Conservation (phyloP, 805 yeast species). For the Spencermartinsiella europaea region DNA sequence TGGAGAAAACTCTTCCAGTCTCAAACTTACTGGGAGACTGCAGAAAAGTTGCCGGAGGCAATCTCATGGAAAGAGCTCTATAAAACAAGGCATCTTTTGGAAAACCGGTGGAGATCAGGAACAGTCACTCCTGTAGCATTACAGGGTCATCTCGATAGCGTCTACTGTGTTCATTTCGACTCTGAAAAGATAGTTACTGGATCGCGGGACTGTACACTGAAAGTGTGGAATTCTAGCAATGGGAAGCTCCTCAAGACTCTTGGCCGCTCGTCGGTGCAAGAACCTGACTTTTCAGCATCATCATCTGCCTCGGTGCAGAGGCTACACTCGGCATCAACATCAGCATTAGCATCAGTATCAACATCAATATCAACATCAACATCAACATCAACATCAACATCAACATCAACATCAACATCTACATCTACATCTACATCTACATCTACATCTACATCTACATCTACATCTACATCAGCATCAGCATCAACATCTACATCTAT, state of each 20-base stretch:
- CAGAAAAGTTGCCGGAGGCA: conserved; percentile 12
- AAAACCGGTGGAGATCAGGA: conserved; percentile 26
- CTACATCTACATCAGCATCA: too few species aligned
- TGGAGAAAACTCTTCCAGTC: conserved; percentile 23
- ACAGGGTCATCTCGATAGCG: conserved; percentile 76
- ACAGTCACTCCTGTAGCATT: conserved; percentile 19
- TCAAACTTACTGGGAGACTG: conserved; percentile 17
- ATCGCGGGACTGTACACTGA: conserved; percentile 41
- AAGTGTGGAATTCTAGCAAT: conserved; percentile 31
- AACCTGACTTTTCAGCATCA: background rate
- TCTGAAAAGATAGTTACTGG: conserved; percentile 74
- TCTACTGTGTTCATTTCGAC: conserved; percentile 73
- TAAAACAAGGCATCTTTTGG: conserved; percentile 23
- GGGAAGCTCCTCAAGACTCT: conserved; percentile 19
- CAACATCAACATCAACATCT: too few species aligned
- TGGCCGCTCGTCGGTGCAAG: conserved; percentile 4
- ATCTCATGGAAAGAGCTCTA: conserved; percentile 25
- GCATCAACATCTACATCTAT: too few species aligned
- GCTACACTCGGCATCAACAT: too few species aligned
- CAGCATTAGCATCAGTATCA: too few species aligned
- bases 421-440: too few species aligned
- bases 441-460: too few species aligned
- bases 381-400: too few species aligned
- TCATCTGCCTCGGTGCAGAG: background rate
- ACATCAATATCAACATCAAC: too few species aligned